These are phyloP conservation scores for Phytophthora lateralis DNA, from an alignment of 352 stramenopile species.

Conservation along the genomic window DNA sequence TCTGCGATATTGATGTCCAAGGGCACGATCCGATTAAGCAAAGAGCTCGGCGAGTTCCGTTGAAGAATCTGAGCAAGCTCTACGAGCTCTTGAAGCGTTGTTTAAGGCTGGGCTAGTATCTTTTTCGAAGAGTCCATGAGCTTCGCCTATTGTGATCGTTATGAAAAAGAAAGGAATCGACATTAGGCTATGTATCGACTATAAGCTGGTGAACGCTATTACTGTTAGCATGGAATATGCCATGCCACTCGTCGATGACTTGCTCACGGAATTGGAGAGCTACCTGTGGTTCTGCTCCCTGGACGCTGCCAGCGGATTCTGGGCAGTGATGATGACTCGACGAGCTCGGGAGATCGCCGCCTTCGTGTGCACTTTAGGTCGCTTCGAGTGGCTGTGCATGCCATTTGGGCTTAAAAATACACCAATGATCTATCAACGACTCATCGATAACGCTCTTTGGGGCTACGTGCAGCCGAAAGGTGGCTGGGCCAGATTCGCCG, in stretches of 20 bases:
- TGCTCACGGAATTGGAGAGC: background rate
- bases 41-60: background rate
- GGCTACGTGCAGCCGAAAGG: background rate
- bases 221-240: background rate
- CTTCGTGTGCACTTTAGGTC: background rate
- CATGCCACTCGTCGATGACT: background rate
- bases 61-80: background rate
- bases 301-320: background rate
- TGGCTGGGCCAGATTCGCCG: background rate
- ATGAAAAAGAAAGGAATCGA: slow-evolving; percentile 4
- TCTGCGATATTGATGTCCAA: slow-evolving; percentile 4
- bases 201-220: slow-evolving; percentile 7
- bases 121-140: background rate
- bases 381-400: background rate
- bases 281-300: slow-evolving; percentile 2
- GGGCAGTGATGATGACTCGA: slow-evolving; percentile 5
- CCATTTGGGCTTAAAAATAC: background rate
- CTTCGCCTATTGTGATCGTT: background rate
- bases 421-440: background rate
- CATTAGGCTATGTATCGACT: slow-evolving; percentile 1
- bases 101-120: background rate
- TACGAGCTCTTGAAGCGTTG: background rate
- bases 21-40: background rate
- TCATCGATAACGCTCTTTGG: slow-evolving; percentile 1
- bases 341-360: background rate